A percentile compares a stretch with the other conserved stretches of the same genome.
These are phyloP conservation scores for Fraxinus floribunda DNA, from an alignment of 305 asterid species.

Conservation along the genomic window DNA sequence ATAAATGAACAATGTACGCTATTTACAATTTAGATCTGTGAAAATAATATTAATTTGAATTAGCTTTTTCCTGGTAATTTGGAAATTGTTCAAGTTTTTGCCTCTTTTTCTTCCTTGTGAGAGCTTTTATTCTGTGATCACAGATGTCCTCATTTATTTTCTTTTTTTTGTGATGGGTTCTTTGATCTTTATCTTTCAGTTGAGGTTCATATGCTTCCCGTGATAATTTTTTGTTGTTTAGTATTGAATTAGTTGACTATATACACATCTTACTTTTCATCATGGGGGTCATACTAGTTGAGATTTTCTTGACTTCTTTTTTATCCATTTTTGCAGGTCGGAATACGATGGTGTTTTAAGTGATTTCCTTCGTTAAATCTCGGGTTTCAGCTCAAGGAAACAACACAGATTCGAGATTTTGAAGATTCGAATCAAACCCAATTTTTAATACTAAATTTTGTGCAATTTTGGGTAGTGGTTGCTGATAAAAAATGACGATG, in stretches of 20 bases:
- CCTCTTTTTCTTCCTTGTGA: not conserved
- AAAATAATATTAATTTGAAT: slow-evolving; percentile 15
- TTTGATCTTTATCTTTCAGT: slow-evolving; percentile 17
- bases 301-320: slow-evolving; percentile 10
- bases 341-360: not conserved
- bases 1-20: not conserved
- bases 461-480: not conserved
- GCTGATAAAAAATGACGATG: not conserved
- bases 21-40: slow-evolving; percentile 28
- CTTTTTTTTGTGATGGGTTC: slow-evolving; percentile 14
- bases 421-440: not conserved
- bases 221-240: slow-evolving; percentile 13
- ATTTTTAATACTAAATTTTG: not conserved
- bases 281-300: not conserved
- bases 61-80: slow-evolving; percentile 17
- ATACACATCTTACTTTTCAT: not conserved
- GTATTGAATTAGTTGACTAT: not conserved
- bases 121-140: slow-evolving; percentile 8
- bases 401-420: not conserved
- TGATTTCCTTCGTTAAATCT: not conserved
- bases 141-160: not conserved
- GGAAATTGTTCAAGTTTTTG: slow-evolving; percentile 24
- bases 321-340: slow-evolving; percentile 41
- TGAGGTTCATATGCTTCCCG: slow-evolving; percentile 36
- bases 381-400: not conserved